A percentile compares a stretch with the other conserved stretches of the same genome.
These are phyloP conservation scores for Ampelomyces quisqualis DNA, from an alignment of 2,329 filamentous ascomycete genomes.

Conservation along the genomic window DNA sequence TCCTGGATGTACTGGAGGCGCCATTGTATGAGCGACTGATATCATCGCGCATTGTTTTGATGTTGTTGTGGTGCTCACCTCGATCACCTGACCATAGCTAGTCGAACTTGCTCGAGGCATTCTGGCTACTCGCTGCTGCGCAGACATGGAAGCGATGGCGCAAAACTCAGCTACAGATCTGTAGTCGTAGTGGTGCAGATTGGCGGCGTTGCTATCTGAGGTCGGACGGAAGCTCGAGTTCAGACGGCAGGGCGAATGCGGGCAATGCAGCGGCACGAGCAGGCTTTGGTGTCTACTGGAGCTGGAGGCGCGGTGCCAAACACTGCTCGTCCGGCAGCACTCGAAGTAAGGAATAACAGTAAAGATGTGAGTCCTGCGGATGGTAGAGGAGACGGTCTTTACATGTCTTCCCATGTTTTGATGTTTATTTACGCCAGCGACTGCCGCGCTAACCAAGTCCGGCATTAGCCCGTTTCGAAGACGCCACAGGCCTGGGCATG, in stretches of 20 bases:
- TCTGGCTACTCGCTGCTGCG: slow-evolving; percentile 27
- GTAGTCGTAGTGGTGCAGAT: neutral
- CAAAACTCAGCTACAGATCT: slow-evolving; percentile 8
- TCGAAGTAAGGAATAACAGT: slow-evolving; percentile 38
- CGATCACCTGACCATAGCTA: slow-evolving; percentile 84
- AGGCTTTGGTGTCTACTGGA: slow-evolving; percentile 12
- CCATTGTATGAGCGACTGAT: slow-evolving; percentile 11
- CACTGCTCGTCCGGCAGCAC: slow-evolving; percentile 18
- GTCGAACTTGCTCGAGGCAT: slow-evolving; percentile 39
- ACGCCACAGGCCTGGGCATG: slow-evolving; percentile 18
- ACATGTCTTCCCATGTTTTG: slow-evolving; percentile 30
- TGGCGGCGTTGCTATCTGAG: slow-evolving; percentile 2
- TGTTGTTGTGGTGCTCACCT: slow-evolving; percentile 68
- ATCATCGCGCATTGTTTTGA: slow-evolving; percentile 26
- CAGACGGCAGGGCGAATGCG: slow-evolving; percentile 20
- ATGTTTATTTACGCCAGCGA: slow-evolving; percentile 21
- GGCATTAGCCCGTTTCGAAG: slow-evolving; percentile 25
- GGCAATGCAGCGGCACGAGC: slow-evolving; percentile 18
- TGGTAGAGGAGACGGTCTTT: slow-evolving; percentile 28
- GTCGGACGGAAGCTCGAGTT: slow-evolving; percentile 12
- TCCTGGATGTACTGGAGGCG: slow-evolving; percentile 57
- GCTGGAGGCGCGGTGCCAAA: slow-evolving; percentile 24
- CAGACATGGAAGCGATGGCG: slow-evolving; percentile 27
- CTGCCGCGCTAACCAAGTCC: slow-evolving; percentile 15
- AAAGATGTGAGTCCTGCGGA: slow-evolving; percentile 39